Base-by-base conservation (phyloP, 768 basidiomycete genomes). In the Punctularia strigosozonata region DNA sequence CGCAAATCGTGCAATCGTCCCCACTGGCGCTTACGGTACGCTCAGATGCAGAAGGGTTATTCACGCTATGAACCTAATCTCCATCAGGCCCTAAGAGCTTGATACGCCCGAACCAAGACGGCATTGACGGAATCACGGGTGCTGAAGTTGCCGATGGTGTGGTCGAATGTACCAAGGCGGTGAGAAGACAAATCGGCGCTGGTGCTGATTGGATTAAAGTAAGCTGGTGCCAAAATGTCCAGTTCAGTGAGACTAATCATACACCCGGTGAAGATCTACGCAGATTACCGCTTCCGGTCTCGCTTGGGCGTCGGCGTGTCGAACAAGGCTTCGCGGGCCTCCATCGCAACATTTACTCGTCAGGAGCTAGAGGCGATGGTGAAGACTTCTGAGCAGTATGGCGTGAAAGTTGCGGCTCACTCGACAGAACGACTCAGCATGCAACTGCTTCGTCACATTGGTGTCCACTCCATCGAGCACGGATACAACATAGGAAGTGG, bases 121-220 rank as follows among this genome's bases (percentile, higher is more conserved):
- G 73, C 5, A 58, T 76, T 6, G 72, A 80, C 44, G 69, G 72
- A 1, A 59, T 74, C 26, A 68, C 61, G 4, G 74, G 78, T 5
- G 74, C 75, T 6, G 70, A 76, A 41, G 63, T 65, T 3, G 76
- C 67, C 1, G 76, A 80, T 44, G 79, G 77, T 1, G 55, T 64
- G 18, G 69, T 67, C 23, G 73, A 63, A 24, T 75, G 77, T 46
- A 50, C 69, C 28, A 64, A 63, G 42, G 75, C 68, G 10, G 73
- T 77, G 4, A 61, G 77, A 20, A 64, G 63, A 42, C 79, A 80
- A 45, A 65, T 80, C 39, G 77, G 77, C 22, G 69, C 73, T 10
- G 76, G 76, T 5, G 71, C 77, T 4, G 79, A 80, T 54, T 77
- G 71, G 72, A 75, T 81, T 46, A 79, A 80, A 66, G 71, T 73